These are phyloP conservation scores for Heterobasidion annosum DNA, from an alignment of 1,284 basidiomycete genomes.

Conservation along the genomic window DNA sequence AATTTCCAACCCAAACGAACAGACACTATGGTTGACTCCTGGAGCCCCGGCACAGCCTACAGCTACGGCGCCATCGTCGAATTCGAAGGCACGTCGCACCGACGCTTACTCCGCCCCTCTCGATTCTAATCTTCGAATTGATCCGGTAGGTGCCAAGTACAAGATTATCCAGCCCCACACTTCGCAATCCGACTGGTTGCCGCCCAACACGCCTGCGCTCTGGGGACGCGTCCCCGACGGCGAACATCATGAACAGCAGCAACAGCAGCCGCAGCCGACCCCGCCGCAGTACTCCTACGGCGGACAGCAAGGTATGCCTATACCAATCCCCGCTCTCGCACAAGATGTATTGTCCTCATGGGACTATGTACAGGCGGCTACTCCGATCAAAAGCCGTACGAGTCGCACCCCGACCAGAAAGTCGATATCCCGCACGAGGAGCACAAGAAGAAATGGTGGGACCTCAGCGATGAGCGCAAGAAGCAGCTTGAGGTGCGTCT, in stretches of 20 bases:
- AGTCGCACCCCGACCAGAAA: neutral
- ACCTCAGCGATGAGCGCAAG: constrained; percentile 44
- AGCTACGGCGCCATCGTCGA: constrained; percentile 43
- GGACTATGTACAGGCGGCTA: constrained; percentile 2
- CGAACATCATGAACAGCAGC: constrained; percentile 18
- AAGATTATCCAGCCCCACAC: constrained; percentile 63
- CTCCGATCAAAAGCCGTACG: constrained; percentile 1
- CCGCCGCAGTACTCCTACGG: neutral
- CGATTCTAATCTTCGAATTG: too few species aligned
- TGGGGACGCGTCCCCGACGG: constrained; percentile 46
- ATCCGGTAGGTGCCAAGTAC: constrained; percentile 41
- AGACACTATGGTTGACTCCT: constrained; percentile 30
- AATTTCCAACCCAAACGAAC: neutral
- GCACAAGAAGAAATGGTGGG: constrained; percentile 48
- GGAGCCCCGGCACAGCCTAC: constrained; percentile 63
- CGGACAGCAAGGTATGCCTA: constrained; percentile 5
- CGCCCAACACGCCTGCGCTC: constrained; percentile 49
- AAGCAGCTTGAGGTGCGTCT: constrained; percentile 44
- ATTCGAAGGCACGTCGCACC: constrained; percentile 37
- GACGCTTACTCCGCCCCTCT: neutral
- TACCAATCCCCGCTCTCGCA: neutral
- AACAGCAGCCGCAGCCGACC: constrained; percentile 17
- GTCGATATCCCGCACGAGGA: constrained; percentile 26
- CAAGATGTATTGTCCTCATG: neutral
- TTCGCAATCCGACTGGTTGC: constrained; percentile 62